Conservation (phyloP, 108 stramenopile species). For the Nitzschia palea region DNA sequence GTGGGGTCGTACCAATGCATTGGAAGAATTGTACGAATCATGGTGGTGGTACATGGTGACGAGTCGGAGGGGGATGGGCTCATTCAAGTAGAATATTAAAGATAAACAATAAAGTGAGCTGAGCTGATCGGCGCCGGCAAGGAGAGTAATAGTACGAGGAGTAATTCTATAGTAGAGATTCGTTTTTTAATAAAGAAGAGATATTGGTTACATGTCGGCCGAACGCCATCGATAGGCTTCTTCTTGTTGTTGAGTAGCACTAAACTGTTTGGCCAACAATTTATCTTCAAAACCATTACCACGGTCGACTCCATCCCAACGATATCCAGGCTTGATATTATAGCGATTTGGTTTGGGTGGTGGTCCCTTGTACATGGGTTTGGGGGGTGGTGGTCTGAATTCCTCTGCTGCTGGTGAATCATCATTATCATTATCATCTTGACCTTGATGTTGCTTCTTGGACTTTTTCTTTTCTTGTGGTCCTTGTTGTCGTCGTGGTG, state of each 20-base stretch:
- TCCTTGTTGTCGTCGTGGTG: conserved; percentile 18
- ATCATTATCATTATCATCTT: background rate
- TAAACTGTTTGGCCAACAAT: conserved; percentile 59
- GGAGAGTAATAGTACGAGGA: too few species aligned
- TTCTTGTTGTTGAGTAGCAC: conserved; percentile 60
- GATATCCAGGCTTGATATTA: conserved; percentile 93
- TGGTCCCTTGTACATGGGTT: conserved; percentile 94
- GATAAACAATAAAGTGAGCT: background rate
- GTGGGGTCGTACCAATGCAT: conserved; percentile 9
- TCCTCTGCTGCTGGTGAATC: background rate
- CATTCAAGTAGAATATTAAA: conserved; percentile 30
- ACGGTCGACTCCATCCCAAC: conserved; percentile 98
- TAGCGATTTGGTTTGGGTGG: conserved; percentile 92
- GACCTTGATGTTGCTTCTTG: background rate
- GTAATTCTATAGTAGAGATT: too few species aligned
- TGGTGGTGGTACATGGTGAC: conserved; percentile 45
- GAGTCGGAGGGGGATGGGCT: conserved; percentile 44
- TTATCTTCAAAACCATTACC: conserved; percentile 95
- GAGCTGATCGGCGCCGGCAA: too few species aligned
- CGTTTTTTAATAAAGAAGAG: too few species aligned
- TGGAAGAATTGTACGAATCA: conserved; percentile 53
- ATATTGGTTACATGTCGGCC: conserved; percentile 91
- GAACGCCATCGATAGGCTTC: conserved; percentile 72
- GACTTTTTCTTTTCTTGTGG: background rate
- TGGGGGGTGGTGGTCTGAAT: background rate